These are phyloP conservation scores for Aspergillus kassunensis DNA, from an alignment of 495 filamentous ascomycete genomes.

Conservation along the genomic window DNA sequence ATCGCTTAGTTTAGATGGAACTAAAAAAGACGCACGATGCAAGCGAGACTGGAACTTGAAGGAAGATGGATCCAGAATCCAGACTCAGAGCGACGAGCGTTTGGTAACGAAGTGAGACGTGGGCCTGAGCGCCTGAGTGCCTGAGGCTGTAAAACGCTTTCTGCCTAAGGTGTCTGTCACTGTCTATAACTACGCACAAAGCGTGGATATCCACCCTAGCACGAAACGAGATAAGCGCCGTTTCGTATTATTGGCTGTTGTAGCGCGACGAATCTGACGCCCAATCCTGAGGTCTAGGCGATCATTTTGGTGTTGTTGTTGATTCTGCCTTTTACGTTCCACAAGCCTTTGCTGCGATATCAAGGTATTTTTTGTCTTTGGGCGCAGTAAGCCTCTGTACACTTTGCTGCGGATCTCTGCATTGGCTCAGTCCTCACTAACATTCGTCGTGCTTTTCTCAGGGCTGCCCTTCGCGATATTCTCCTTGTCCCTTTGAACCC, in stretches of 20 bases:
- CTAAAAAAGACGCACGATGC: conserved; percentile 5
- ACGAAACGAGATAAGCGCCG: conserved; percentile 21
- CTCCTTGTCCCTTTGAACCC: conserved; percentile 19
- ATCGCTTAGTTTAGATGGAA: background rate
- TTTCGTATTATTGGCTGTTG: conserved; percentile 3
- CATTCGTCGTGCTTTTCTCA: conserved; percentile 11
- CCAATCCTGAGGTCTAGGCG: background rate
- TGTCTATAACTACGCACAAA: no score
- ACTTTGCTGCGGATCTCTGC: background rate
- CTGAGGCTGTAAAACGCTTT: conserved; percentile 22
- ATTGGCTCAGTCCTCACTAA: conserved; percentile 6
- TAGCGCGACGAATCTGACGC: conserved; percentile 6
- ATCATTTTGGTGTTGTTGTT: conserved; percentile 9
- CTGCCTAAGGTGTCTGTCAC: conserved; percentile 14
- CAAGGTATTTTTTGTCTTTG: conserved; percentile 6
- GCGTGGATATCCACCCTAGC: no score
- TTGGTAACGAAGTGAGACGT: conserved; percentile 37
- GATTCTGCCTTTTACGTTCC: conserved; percentile 1
- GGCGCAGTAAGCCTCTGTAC: conserved; percentile 21
- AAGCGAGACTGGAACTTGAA: no score
- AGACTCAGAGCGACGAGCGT: no score
- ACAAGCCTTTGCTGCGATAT: background rate
- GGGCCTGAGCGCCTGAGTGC: conserved; percentile 13
- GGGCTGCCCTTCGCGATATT: conserved; percentile 23
- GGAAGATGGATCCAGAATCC: conserved; percentile 17